A percentile compares a stretch with the other conserved stretches of the same genome.
Evolutionary conservation across 805 yeast genomes (phyloP).

Genomic region (Hanseniaspora nectarophila): DNA sequence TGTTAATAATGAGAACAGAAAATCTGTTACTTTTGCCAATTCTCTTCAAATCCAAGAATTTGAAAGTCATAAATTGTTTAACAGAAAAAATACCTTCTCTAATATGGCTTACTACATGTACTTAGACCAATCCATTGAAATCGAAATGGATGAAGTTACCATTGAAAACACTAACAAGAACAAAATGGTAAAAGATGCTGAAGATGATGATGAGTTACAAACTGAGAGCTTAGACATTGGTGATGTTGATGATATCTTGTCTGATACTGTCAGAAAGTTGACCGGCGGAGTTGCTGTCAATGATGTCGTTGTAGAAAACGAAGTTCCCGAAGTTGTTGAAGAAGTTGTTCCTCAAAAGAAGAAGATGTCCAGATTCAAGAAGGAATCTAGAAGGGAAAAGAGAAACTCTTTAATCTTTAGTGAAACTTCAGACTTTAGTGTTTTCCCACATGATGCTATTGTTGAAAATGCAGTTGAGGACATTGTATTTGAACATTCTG

Average conservation of each 20-base stretch:
- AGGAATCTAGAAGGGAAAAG: constrained; percentile 16
- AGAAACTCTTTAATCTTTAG: constrained; percentile 5
- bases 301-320: constrained; percentile 23
- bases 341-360: constrained; percentile 15
- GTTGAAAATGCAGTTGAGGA: background rate
- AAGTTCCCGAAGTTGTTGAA: constrained; percentile 10
- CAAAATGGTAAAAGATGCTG: background rate
- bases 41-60: constrained; percentile 27
- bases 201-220: background rate
- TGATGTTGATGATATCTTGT: background rate
- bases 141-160: constrained; percentile 6
- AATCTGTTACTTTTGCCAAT: constrained; percentile 27
- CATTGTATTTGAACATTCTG: background rate
- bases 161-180: background rate
- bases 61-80: constrained; percentile 26
- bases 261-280: constrained; percentile 17
- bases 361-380: constrained; percentile 26
- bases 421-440: background rate
- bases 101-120: constrained; percentile 14
- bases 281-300: constrained; percentile 26
- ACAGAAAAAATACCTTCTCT: constrained; percentile 24
- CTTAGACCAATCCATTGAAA: background rate
- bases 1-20: constrained; percentile 16
- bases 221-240: constrained; percentile 3
- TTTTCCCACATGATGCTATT: background rate